Base-by-base conservation (phyloP, 345 rosid species). In the Melaleuca quinquenervia region DNA sequence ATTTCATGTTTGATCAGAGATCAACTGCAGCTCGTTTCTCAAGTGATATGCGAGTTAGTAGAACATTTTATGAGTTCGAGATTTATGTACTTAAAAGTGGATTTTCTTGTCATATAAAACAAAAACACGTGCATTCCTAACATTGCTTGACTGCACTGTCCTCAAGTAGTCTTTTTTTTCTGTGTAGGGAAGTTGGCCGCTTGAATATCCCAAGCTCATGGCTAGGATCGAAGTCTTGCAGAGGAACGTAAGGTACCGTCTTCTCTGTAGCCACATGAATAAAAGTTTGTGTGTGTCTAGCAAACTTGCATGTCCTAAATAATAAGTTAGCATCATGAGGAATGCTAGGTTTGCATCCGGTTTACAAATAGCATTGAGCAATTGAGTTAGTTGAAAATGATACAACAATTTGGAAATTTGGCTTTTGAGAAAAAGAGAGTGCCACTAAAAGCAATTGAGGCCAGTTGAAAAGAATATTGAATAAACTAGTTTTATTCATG, bases 201-300 rank as follows among this genome's bases (percentile, higher is more conserved):
- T 89, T 64, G 98, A 94, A 90, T 88, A 84, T 52, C 91, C 96
- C 24, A 95, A 89, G 92, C 94, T 94, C 52, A 62, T 84, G 88
- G 88, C 91, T 70, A 93, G 90, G 87, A 88, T 92, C 87, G 96
- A 95, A 90, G 91, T 90, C 78, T 80, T 96, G 82, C 91, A 94
- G 86, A 94, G 89, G 90, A 91, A 87, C 90, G 21, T 93, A 60
- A 94, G 96, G 98, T 96, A 89, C 84, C 52, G 21, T 55, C 16
- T 41, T 1, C 32, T 50, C 32, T 50, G 83, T 29, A 11, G 56
- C 52, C 52, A 52, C 51, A 18, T 82, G 24, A 12, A 51, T 36
- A 70, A 13, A 70, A 36, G 80, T 36, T 24, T 70, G 5, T 70
- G 80, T 36, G 80, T 70, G 48, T 48, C 80, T 70, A 9, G 80